Percentiles rank a stretch among this genome's conserved stretches.
phyloP scores from a whole-genome alignment of 2,329 filamentous ascomycete species.

The Diaporthe batatas region DNA sequence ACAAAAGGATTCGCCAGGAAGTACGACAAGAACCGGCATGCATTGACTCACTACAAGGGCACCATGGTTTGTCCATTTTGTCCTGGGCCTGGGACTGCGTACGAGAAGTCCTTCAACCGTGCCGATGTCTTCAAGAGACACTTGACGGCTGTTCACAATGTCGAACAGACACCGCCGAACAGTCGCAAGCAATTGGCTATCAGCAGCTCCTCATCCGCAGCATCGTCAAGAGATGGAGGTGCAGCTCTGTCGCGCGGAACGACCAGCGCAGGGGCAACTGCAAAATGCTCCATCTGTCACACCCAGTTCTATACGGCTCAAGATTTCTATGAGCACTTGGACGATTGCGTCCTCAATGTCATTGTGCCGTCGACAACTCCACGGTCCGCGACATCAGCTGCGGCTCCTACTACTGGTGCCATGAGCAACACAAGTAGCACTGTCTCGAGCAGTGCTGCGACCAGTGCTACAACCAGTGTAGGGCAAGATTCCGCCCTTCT shows the following conservation, averaged over 20 bases:
- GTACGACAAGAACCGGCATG: slow-evolving; percentile 98
- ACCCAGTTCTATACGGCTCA: slow-evolving; percentile 86
- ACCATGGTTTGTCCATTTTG: slow-evolving; percentile 98
- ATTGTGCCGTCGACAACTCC: slow-evolving; percentile 63
- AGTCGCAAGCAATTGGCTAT: slow-evolving; percentile 73
- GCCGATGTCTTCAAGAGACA: slow-evolving; percentile 98
- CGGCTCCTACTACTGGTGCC: slow-evolving; percentile 35
- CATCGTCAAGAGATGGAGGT: slow-evolving; percentile 13
- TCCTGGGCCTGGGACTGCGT: slow-evolving; percentile 85
- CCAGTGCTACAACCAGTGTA: slow-evolving; percentile 26
- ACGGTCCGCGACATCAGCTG: slow-evolving; percentile 47
- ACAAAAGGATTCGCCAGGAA: slow-evolving; percentile 94
- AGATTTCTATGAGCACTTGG: slow-evolving; percentile 97
- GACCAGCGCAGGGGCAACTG: slow-evolving; percentile 64
- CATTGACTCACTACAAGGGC: slow-evolving; percentile 95
- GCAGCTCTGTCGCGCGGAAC: slow-evolving; percentile 7
- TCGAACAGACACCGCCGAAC: slow-evolving; percentile 94
- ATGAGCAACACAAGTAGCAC: slow-evolving; percentile 32
- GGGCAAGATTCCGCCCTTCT: slow-evolving; percentile 46
- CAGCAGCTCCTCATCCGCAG: slow-evolving; percentile 23
- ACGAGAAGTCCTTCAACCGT: slow-evolving; percentile 95
- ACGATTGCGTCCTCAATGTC: slow-evolving; percentile 72
- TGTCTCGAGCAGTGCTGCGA: slow-evolving; percentile 20
- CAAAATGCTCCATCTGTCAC: slow-evolving; percentile 91
- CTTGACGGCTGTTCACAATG: slow-evolving; percentile 90